A percentile compares a stretch with the other conserved stretches of the same genome.
Evolutionary conservation across 805 yeast species (phyloP).

Genomic region (Saccharomyces eubayanus): DNA sequence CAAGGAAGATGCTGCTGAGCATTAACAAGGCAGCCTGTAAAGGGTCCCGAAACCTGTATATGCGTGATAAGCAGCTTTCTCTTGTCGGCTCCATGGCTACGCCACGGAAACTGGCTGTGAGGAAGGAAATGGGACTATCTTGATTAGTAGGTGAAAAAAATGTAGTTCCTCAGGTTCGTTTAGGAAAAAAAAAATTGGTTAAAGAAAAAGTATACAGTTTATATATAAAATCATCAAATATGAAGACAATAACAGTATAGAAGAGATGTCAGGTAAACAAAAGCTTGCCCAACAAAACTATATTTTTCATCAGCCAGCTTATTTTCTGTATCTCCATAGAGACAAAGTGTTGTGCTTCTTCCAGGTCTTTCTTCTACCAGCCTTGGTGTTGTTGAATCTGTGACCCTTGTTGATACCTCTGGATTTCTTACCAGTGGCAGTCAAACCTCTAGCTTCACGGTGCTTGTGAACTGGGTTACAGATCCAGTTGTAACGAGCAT

Average conservation of each 20-base stretch:
- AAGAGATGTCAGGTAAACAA: not conserved
- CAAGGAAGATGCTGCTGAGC: too few relatives aligned
- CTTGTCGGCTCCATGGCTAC: not conserved
- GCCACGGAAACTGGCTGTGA: not conserved
- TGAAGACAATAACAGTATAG: not conserved
- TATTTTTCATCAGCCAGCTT: constrained; percentile 24
- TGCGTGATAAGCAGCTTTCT: not conserved
- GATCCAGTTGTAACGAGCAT: constrained; percentile 99
- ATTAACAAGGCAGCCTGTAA: not conserved
- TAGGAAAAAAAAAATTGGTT: constrained; percentile 1
- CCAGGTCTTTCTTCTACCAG: constrained; percentile 99
- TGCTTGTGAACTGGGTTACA: constrained; percentile 99
- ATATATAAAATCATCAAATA: not conserved
- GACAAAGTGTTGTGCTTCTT: constrained; percentile 97
- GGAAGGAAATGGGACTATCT: not conserved
- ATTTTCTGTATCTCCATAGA: constrained; percentile 98
- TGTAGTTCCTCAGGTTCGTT: not conserved
- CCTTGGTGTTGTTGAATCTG: constrained; percentile 93
- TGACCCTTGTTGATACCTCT: constrained; percentile 99
- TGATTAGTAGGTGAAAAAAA: not conserved
- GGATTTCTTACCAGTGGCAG: constrained; percentile 96
- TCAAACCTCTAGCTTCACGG: constrained; percentile 99
- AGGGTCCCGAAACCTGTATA: not conserved
- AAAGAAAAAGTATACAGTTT: not conserved
- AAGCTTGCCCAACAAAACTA: not conserved